These are phyloP conservation scores for Blastocystis sp. DNA, from an alignment of 352 stramenopile species.

Conservation along the genomic window DNA sequence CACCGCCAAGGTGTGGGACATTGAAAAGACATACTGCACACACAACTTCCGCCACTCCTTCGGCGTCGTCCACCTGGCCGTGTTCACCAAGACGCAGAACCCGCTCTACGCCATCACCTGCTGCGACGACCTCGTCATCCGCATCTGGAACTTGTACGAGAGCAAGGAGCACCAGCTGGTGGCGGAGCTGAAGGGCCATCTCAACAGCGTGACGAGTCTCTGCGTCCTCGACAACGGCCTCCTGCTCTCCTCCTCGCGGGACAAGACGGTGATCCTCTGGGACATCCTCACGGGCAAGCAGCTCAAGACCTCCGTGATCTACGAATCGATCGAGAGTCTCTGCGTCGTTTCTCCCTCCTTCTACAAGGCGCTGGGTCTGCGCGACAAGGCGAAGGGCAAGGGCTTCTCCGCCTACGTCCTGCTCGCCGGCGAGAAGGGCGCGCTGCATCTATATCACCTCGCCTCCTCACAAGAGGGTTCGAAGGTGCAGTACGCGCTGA, in stretches of 20 bases:
- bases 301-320: conserved; percentile 79
- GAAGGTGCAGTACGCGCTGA: background rate
- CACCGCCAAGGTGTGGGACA: conserved; percentile 77
- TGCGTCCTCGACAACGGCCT: conserved; percentile 76
- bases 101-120: conserved; percentile 79
- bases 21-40: conserved; percentile 83
- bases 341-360: conserved; percentile 77
- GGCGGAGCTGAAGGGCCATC: conserved; percentile 81
- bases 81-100: conserved; percentile 80
- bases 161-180: conserved; percentile 76
- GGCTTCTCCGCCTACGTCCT: conserved; percentile 78
- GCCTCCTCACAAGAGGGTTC: background rate
- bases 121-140: conserved; percentile 79
- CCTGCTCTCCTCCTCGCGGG: conserved; percentile 80
- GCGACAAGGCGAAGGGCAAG: conserved; percentile 69
- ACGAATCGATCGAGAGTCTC: conserved; percentile 81
- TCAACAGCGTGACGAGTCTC: conserved; percentile 75
- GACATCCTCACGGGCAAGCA: conserved; percentile 79
- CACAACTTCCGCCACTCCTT: conserved; percentile 82
- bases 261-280: conserved; percentile 85
- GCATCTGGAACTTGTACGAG: conserved; percentile 81
- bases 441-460: conserved; percentile 74
- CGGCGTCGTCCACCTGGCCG: conserved; percentile 81
- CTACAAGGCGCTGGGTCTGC: conserved; percentile 73
- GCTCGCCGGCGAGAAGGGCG: conserved; percentile 78